These are phyloP conservation scores for Micractinium conductrix DNA, from an alignment of 139 green algal species.

Conservation along the genomic window DNA sequence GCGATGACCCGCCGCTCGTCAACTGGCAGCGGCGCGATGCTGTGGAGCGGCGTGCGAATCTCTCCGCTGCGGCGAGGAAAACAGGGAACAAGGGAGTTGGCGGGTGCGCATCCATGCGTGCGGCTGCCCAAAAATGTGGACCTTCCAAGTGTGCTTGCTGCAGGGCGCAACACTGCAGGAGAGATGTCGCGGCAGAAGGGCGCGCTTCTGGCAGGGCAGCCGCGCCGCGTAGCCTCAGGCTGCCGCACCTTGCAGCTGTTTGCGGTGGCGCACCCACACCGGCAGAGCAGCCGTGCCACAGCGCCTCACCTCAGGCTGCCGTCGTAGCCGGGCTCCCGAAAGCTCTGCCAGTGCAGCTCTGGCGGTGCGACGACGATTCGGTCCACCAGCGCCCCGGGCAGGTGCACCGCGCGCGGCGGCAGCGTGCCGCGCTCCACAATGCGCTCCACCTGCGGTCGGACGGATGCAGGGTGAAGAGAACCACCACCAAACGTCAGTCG, in stretches of 20 bases:
- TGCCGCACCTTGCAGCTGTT: neutral
- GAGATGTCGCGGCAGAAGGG: no score
- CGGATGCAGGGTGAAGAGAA: no score
- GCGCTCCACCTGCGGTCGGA: constrained; percentile 55
- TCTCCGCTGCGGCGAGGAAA: constrained; percentile 43
- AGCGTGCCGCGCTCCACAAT: constrained; percentile 50
- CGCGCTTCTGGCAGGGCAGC: no score
- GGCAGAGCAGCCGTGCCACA: neutral
- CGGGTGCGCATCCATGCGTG: no score
- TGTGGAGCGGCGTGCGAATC: constrained; percentile 26
- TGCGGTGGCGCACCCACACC: no score
- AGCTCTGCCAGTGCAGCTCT: constrained; percentile 46
- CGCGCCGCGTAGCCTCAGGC: neutral
- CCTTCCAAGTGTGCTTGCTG: no score
- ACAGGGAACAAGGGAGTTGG: no score
- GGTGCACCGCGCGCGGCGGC: constrained; percentile 39
- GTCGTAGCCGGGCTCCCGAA: constrained; percentile 30
- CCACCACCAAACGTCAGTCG: no score
- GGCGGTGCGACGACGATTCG: constrained; percentile 46
- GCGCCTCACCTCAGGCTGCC: constrained; percentile 40
- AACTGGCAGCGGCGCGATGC: constrained; percentile 30
- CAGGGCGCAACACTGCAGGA: no score
- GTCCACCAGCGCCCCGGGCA: constrained; percentile 52
- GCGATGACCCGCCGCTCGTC: constrained; percentile 48
- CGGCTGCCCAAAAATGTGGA: no score